Conservation (phyloP, 768 basidiomycete species). For the Kwoniella bestiolae region DNA sequence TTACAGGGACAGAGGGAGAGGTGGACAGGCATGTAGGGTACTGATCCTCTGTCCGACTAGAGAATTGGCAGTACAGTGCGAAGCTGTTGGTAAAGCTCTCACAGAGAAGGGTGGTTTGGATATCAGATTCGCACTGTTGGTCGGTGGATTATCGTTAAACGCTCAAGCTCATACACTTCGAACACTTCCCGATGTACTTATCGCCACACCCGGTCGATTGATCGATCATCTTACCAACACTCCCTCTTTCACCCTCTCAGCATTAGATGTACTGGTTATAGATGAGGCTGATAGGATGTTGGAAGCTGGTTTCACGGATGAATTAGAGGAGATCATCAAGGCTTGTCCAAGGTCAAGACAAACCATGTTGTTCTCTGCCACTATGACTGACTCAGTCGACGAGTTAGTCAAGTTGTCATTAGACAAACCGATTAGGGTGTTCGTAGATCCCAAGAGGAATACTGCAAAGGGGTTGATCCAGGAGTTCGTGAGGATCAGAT, state of each 20-base stretch:
- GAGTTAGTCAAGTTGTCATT: slow-evolving; percentile 90
- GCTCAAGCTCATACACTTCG: slow-evolving; percentile 85
- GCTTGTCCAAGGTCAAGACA: slow-evolving; percentile 80
- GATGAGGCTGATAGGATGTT: slow-evolving; percentile 99
- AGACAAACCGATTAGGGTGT: slow-evolving; percentile 88
- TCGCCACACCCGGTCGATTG: slow-evolving; percentile 95
- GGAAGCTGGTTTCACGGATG: slow-evolving; percentile 83
- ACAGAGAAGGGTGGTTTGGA: slow-evolving; percentile 67
- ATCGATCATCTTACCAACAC: slow-evolving; percentile 98
- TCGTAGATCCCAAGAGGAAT: slow-evolving; percentile 89
- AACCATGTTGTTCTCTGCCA: slow-evolving; percentile 98
- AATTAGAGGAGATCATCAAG: slow-evolving; percentile 89
- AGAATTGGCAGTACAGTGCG: slow-evolving; percentile 94
- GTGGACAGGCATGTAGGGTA: slow-evolving; percentile 69
- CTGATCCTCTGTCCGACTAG: slow-evolving; percentile 91
- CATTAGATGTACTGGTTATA: slow-evolving; percentile 88
- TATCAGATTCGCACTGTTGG: slow-evolving; percentile 85
- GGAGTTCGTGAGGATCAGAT: slow-evolving; percentile 90
- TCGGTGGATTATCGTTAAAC: slow-evolving; percentile 92
- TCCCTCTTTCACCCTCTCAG: slow-evolving; percentile 86
- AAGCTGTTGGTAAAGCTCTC: slow-evolving; percentile 83
- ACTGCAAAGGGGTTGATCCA: slow-evolving; percentile 85
- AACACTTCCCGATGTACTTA: slow-evolving; percentile 86
- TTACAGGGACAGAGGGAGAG: slow-evolving; percentile 87
- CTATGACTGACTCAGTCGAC: slow-evolving; percentile 96